These are phyloP conservation scores for Colletotrichum destructivum DNA, from an alignment of 2,329 filamentous ascomycete species.

Conservation along the genomic window DNA sequence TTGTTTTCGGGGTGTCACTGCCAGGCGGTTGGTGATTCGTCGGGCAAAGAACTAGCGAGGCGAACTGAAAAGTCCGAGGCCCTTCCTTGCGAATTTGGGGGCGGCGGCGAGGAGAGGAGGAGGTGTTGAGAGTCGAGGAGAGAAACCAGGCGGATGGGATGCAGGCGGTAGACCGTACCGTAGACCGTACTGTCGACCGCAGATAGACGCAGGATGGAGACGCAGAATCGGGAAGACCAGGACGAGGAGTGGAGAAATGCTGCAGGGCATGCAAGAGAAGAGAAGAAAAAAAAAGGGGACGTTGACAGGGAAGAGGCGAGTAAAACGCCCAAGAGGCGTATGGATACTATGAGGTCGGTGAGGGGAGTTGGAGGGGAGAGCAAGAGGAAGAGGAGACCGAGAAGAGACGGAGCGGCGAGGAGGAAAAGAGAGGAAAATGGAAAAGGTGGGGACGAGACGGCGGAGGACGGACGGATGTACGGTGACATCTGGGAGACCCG, in stretches of 20 bases:
- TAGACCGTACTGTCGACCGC: too few relatives aligned
- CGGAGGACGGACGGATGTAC: too few relatives aligned
- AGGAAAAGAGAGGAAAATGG: too few relatives aligned
- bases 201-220: background rate
- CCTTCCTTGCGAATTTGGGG: background rate
- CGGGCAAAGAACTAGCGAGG: constrained; percentile 28
- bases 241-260: constrained; percentile 12
- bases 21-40: constrained; percentile 22
- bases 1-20: background rate
- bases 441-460: too few relatives aligned
- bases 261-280: constrained; percentile 6
- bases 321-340: background rate
- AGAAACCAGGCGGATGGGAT: too few relatives aligned
- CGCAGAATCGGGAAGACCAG: constrained; percentile 14
- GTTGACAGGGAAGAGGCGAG: constrained; percentile 12
- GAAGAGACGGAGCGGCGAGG: too few relatives aligned
- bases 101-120: background rate
- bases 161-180: too few relatives aligned
- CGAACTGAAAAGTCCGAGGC: constrained; percentile 18
- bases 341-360: background rate
- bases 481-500: too few relatives aligned
- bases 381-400: too few relatives aligned
- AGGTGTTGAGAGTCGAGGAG: too few relatives aligned
- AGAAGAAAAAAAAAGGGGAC: constrained; percentile 3
- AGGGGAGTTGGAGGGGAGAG: background rate